Evolutionary conservation across 495 filamentous ascomycete genomes (phyloP), one percentile per base, ranked within the genome.

Genomic region (Neurospora sp.): DNA sequence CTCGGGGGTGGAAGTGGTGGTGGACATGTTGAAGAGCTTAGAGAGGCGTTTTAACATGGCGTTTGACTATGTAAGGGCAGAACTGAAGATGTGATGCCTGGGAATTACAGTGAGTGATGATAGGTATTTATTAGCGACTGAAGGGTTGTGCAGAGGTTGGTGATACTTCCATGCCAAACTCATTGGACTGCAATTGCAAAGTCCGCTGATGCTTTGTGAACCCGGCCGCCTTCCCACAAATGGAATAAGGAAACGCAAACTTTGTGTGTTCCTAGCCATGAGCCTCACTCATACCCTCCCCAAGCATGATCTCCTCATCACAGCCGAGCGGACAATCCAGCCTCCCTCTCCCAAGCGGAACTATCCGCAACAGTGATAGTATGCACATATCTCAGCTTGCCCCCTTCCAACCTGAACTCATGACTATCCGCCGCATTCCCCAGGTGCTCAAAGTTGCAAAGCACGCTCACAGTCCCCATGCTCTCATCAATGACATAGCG

Each of bases 361-460:
- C 53, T 37, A 0, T 37, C 53, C 27, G 27, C 22, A 16, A 65
- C 78, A 1, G 83, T 84, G 74, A 85, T 83, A 1, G 83, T 83
- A 73, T 85, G 83, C 0, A 84, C 47, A 45, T 81, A 85, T 8
- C 83, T 74, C 37, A 85, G 47, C 78, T 83, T 84, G 0, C 82
- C 81, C 10, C 76, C 76, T 74, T 85, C 82, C 1, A 85, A 59
- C 12, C 83, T 77, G 70, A 84, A 85, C 75, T 83, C 80, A 41
- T 84, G 83, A 45, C 77, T 80, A 40, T 84, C 83, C 1, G 81
- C 79, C 8, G 82, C 83, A 40, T 77, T 79, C 73, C 76, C 77
- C 76, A 84, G 77, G 41, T 83, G 82, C 71, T 83, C 79, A 75
- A 80, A 85, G 53, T 82, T 77, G 65, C 81, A 84, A 16, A 85